A percentile compares a stretch with the other conserved stretches of the same genome.
Conservation (phyloP, 495 filamentous ascomycete genomes). For the Chaetomium tenue region DNA sequence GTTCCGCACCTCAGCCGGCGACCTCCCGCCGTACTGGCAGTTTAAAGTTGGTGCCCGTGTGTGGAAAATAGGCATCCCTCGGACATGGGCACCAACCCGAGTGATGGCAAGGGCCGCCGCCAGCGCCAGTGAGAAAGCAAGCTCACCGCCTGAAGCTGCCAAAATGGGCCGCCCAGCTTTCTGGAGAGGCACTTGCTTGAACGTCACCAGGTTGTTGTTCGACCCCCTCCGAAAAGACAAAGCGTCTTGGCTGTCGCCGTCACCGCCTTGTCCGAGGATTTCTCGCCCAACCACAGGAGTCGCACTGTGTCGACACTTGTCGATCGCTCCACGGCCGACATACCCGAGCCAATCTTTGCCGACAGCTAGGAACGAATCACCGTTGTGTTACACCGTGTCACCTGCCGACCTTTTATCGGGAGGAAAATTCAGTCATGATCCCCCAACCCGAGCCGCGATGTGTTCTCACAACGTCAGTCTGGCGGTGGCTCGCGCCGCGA, state of each 20-base stretch:
- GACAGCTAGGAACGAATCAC: conserved; percentile 16
- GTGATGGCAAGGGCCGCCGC: not conserved
- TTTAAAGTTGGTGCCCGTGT: not conserved
- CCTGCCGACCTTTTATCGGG: conserved; percentile 18
- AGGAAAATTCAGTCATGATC: conserved; percentile 2
- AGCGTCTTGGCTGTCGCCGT: conserved; percentile 1
- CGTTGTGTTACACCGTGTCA: conserved; percentile 25
- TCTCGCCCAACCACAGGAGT: conserved; percentile 5
- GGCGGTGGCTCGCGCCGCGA: not conserved
- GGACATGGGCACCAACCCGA: not conserved
- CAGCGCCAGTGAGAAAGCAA: not conserved
- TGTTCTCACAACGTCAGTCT: conserved; percentile 1
- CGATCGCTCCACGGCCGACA: conserved; percentile 22
- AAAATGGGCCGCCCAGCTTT: not conserved
- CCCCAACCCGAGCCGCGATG: not conserved
- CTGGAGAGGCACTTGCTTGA: not conserved
- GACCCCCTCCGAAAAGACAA: not conserved
- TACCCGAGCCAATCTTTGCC: conserved; percentile 22
- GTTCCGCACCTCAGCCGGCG: conserved; percentile 1
- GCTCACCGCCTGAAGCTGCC: conserved; percentile 1
- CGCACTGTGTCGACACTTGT: conserved; percentile 25
- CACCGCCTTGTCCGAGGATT: not conserved
- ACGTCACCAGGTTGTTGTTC: not conserved
- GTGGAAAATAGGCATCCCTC: not conserved
- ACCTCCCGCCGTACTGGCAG: not conserved